phyloP scores from a whole-genome alignment of 2,329 filamentous ascomycete species.

The Arthrobotrys sinensis region DNA sequence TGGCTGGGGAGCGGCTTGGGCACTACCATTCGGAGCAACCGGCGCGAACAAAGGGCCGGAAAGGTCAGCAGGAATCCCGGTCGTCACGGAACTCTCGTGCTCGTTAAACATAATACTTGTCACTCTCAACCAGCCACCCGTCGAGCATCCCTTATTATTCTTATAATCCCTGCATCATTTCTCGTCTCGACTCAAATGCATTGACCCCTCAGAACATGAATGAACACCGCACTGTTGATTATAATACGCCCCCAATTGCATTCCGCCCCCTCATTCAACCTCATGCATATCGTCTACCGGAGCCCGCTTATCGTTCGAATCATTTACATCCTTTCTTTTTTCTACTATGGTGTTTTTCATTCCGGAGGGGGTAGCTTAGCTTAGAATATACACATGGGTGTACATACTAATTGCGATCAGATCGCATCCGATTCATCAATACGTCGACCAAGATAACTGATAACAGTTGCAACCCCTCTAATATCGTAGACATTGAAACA shows the following conservation, averaged over 20 bases:
- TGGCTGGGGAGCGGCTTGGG: slow-evolving; percentile 73
- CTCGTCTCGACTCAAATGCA: slow-evolving; percentile 33
- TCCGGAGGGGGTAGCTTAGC: slow-evolving; percentile 11
- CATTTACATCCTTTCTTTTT: slow-evolving; percentile 5
- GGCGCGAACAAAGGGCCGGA: slow-evolving; percentile 67
- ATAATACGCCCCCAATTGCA: neutral
- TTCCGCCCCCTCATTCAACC: slow-evolving; percentile 13
- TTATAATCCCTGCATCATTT: slow-evolving; percentile 23
- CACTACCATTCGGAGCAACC: slow-evolving; percentile 75
- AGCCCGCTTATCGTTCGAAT: slow-evolving; percentile 34
- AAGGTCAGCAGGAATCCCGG: slow-evolving; percentile 39
- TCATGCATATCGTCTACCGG: slow-evolving; percentile 29
- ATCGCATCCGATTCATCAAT: slow-evolving; percentile 18
- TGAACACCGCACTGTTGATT: neutral
- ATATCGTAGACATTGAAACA: slow-evolving; percentile 5
- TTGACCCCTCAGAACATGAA: slow-evolving; percentile 25
- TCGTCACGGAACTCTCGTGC: slow-evolving; percentile 48
- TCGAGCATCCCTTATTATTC: slow-evolving; percentile 21
- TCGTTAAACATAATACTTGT: slow-evolving; percentile 37
- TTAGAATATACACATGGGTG: slow-evolving; percentile 41
- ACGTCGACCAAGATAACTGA: slow-evolving; percentile 20
- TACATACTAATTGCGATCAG: slow-evolving; percentile 36
- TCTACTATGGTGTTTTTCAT: slow-evolving; percentile 10
- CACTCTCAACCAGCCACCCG: slow-evolving; percentile 24
- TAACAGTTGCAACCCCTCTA: slow-evolving; percentile 5